Base-by-base conservation (phyloP, 768 basidiomycete genomes). In the Tulasnella sp. region DNA sequence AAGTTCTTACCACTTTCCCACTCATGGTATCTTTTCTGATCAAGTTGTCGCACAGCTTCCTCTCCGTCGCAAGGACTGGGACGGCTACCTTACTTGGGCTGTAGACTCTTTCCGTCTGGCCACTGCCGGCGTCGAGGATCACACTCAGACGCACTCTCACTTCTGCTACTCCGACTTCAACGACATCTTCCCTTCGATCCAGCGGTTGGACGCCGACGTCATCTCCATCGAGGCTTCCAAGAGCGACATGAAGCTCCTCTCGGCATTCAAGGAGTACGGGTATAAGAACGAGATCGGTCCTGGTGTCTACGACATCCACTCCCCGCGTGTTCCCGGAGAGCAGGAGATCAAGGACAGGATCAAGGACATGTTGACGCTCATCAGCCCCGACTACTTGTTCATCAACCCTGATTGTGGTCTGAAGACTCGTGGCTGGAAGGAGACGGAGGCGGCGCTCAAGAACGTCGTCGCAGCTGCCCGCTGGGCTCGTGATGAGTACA, bases 131-230 rank as follows among this genome's bases (percentile, higher is more conserved):
- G 96, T 98, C 67, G 81, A 81, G 69, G 86, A 98, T 71, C 78
- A 83, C 62, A 88, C 91, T 68, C 94, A 98, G 76, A 92, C 92
- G 66, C 94, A 97, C 78, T 97, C 92, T 52, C 96, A 99, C 80
- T 94, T 94, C 81, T 94, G 92, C 78, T 93, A 92, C 78, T 97
- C 93, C 59, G 93, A 97, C 78, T 98, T 97, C 70, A 89, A 86
- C 75, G 91, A 96, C 71, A 97, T 97, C 76, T 97, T 97, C 88
- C 83, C 88, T 29, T 93, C 89, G 61, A 96, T 98, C 70, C 85
- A 93, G 73, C 83, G 85, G 64, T 85, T 99, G 61, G 96, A 99
- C 68, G 92, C 93, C 64, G 96, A 99, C 71, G 92, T 96, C 72
- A 98, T 99, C 76, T 94, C 92, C 54, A 96, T 97, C 69, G 93